Evolutionary conservation across 495 filamentous ascomycete genomes (phyloP).

Genomic region (Tuber umbilicatum): DNA sequence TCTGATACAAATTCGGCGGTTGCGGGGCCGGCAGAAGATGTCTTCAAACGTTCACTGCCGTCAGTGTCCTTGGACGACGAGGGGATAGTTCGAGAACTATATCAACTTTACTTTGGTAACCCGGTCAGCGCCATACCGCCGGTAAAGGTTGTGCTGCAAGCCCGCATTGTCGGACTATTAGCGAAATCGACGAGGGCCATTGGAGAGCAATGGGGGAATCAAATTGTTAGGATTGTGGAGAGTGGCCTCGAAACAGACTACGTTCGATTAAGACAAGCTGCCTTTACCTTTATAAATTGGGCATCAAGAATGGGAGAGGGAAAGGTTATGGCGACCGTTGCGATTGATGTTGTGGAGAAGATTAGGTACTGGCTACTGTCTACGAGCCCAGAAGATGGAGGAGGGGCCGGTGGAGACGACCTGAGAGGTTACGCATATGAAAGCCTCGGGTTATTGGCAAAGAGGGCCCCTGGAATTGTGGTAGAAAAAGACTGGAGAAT

Average conservation of each 20-base stretch:
- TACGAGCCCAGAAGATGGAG: constrained; percentile 64
- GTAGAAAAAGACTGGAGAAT: constrained; percentile 55
- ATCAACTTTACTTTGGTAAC: constrained; percentile 60
- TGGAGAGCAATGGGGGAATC: constrained; percentile 55
- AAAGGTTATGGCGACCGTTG: constrained; percentile 56
- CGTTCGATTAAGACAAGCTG: constrained; percentile 58
- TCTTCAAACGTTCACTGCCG: constrained; percentile 65
- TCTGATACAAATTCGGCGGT: constrained; percentile 75
- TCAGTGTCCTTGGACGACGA: constrained; percentile 64
- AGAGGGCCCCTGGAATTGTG: constrained; percentile 49
- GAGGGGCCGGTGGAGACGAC: constrained; percentile 18
- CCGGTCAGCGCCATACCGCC: constrained; percentile 46
- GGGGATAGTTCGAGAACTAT: constrained; percentile 57
- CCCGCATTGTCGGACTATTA: constrained; percentile 64
- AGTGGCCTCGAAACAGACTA: constrained; percentile 50
- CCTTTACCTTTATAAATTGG: constrained; percentile 87
- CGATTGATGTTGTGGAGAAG: constrained; percentile 61
- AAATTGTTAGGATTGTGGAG: constrained; percentile 64
- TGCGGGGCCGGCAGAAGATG: constrained; percentile 71
- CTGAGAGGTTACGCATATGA: constrained; percentile 74
- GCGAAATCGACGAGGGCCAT: constrained; percentile 63
- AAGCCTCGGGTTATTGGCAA: constrained; percentile 72
- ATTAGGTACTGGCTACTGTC: constrained; percentile 53
- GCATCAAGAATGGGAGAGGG: constrained; percentile 66
- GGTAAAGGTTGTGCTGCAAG: constrained; percentile 63